Evolutionary conservation across 371 early-diverging fungal species (phyloP).

Genomic region (Smittium mucronatum): DNA sequence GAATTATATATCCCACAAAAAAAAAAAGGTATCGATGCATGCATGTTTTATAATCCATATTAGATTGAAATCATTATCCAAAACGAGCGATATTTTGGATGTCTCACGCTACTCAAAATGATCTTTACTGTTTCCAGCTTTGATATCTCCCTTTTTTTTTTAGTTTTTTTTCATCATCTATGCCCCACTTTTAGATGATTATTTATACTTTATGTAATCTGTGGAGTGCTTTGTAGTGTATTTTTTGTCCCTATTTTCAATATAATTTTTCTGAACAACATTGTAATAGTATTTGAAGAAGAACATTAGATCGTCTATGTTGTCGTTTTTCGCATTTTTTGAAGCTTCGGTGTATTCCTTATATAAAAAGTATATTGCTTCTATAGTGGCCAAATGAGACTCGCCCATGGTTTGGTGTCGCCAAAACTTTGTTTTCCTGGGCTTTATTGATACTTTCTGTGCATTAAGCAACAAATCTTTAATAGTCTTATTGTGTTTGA

Average conservation of each 20-base stretch:
- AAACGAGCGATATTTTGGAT: neutral
- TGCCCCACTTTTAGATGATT: neutral
- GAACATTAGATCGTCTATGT: constrained; percentile 73
- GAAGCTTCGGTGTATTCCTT: constrained; percentile 46
- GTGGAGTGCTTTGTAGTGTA: constrained; percentile 17
- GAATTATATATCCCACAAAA: too few relatives aligned
- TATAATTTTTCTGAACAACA: constrained; percentile 65
- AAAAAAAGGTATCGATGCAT: too few relatives aligned
- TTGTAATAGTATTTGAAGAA: constrained; percentile 79
- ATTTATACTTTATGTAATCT: constrained; percentile 27
- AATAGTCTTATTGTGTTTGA: constrained; percentile 37
- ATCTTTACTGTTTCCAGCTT: neutral
- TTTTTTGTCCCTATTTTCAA: constrained; percentile 14
- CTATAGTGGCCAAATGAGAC: constrained; percentile 75
- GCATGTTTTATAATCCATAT: too few relatives aligned
- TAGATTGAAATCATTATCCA: neutral
- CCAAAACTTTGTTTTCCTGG: constrained; percentile 78
- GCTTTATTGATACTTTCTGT: constrained; percentile 31
- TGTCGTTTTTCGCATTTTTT: constrained; percentile 40
- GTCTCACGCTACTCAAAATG: neutral
- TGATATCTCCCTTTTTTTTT: neutral
- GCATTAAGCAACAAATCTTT: neutral
- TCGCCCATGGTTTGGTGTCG: constrained; percentile 64
- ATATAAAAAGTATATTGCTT: constrained; percentile 85
- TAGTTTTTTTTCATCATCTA: neutral